Percentiles rank a stretch among this genome's conserved stretches.
Evolutionary conservation across 2,329 filamentous ascomycete species (phyloP).

Genomic region (Biscogniauxia marginata): DNA sequence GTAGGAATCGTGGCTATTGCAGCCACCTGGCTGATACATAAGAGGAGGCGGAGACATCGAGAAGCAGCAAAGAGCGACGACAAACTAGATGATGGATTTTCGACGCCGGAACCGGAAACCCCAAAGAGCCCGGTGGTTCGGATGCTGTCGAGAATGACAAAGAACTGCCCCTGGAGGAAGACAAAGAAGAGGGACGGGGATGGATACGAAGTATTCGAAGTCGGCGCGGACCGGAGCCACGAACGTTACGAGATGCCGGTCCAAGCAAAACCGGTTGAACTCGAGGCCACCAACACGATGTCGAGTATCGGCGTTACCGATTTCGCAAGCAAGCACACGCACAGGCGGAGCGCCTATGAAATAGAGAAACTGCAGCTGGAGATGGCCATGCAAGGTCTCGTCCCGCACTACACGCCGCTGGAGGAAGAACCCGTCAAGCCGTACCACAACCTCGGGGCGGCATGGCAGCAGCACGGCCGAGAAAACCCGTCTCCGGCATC

Average conservation of each 20-base stretch:
- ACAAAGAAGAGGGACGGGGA: constrained; percentile 29
- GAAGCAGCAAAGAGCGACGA: constrained; percentile 25
- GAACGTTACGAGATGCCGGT: constrained; percentile 54
- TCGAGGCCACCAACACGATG: constrained; percentile 44
- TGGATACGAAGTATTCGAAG: constrained; percentile 35
- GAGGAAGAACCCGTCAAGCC: constrained; percentile 20
- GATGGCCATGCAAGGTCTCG: constrained; percentile 48
- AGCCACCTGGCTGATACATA: constrained; percentile 33
- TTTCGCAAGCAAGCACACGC: constrained; percentile 39
- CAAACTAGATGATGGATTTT: constrained; percentile 37
- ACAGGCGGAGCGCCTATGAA: constrained; percentile 49
- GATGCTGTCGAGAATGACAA: constrained; percentile 44
- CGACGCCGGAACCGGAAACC: constrained; percentile 34
- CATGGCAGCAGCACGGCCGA: neutral
- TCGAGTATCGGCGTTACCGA: constrained; percentile 41
- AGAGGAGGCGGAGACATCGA: constrained; percentile 29
- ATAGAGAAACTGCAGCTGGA: constrained; percentile 50
- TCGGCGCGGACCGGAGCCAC: constrained; percentile 43
- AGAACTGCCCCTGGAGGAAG: constrained; percentile 33
- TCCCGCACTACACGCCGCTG: constrained; percentile 48
- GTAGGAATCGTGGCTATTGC: constrained; percentile 32
- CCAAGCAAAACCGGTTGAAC: constrained; percentile 45
- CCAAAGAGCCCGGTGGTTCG: constrained; percentile 37
- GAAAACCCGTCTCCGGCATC: constrained; percentile 28
- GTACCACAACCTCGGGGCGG: neutral